Base-by-base conservation (phyloP, 306 rosid species). In the Cicer pinnatifidum region DNA sequence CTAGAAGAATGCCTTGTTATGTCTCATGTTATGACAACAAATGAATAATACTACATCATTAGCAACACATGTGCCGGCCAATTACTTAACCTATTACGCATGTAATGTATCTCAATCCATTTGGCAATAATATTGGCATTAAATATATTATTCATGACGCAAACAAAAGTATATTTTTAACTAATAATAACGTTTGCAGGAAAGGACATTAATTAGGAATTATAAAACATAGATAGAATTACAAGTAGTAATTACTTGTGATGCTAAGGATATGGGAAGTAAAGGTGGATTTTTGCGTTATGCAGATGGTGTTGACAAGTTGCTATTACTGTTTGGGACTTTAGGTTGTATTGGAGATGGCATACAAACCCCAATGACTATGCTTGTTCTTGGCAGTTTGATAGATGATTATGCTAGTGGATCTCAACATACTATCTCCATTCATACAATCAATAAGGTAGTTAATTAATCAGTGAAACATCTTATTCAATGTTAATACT, bases 261-360 rank as follows among this genome's bases (percentile, higher is more conserved):
- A 3, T 23, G 63, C 16, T 57, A 1, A 44, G 13, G 7, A 77
- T 9, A 90, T 88, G 93, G 85, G 80, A 16, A 83, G 17, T 67
- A 85, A 83, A 71, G 82, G 79, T 50, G 88, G 86, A 0, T 16
- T 83, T 57, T 84, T 86, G 39, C 82, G 82, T 63, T 86, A 86
- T 75, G 90, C 93, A 52, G 90, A 92, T 80, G 78, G 90, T 0
- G n/a, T 74, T 17, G 96, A 91, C 78, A 85, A 80, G 75, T 81
- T 89, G 52, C 62, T 91, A 3, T 72, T 91, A 17, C n/a, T 89
- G 15, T 79, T 89, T 50, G 96, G 97, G 56, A 79, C 84, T 66
- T 67, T 89, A 75, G 96, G 96, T 76, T 83, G 97, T 82, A 79
- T 92, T 69, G 93, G 96, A 69, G 96, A 87, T 88, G 97, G 96